Conservation (phyloP, 148 eudicot genomes). For the Drosera capensis region DNA sequence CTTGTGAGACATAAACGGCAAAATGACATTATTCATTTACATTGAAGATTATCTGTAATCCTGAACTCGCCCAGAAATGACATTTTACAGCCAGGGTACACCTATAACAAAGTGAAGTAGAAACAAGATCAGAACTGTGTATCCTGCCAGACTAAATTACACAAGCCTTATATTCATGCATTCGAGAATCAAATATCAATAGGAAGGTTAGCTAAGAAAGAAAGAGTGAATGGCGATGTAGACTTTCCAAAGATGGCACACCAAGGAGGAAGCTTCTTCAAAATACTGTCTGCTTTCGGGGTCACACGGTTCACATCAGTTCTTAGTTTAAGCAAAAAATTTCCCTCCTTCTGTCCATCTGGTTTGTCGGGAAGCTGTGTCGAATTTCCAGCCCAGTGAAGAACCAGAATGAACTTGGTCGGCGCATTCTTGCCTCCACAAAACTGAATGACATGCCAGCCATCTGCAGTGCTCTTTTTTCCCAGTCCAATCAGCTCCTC, state of each 20-base stretch:
- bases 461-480: slow-evolving; percentile 32
- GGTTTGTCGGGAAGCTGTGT: slow-evolving; percentile 9
- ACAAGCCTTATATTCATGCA: no score
- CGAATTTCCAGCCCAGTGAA: slow-evolving; percentile 35
- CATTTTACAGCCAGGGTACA: no score
- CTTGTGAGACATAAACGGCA: no score
- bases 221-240: slow-evolving; percentile 61
- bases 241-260: slow-evolving; percentile 87
- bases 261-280: slow-evolving; percentile 83
- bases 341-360: slow-evolving; percentile 5
- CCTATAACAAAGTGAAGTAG: no score
- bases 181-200: slow-evolving; percentile 27
- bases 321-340: slow-evolving; percentile 42
- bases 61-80: no score
- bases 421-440: slow-evolving; percentile 84
- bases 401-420: slow-evolving; percentile 49
- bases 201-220: slow-evolving; percentile 56
- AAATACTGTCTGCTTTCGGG: slow-evolving; percentile 33
- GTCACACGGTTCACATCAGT: slow-evolving; percentile 69
- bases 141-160: no score
- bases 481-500: slow-evolving; percentile 57
- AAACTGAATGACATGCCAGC: slow-evolving; percentile 85
- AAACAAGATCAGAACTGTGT: no score
- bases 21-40: no score
- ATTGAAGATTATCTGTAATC: no score